Base-by-base conservation (phyloP, 1,139 yeast species). In the Protomyces lactucae-debilis region DNA sequence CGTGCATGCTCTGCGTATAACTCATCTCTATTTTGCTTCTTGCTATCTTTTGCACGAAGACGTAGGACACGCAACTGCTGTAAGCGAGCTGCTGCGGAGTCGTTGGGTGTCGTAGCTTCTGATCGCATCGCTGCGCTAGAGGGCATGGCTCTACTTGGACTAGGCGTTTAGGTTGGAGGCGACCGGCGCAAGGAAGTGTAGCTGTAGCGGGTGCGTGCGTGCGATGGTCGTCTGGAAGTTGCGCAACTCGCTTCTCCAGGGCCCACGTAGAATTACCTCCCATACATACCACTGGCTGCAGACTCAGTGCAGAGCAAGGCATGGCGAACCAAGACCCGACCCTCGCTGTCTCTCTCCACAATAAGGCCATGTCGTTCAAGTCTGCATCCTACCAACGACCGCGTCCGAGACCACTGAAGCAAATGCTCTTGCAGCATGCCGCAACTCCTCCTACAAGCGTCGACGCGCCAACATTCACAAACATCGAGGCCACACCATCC, bases 401-500 rank as follows among this genome's bases (percentile, higher is more conserved):
- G 21, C 80, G 96, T 64, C 88, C 85, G 75, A 90, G 91, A 74
- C 87, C 95, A 52, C 78, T 84, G 52, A 83, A 87, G 71, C 96
- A 92, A 70, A 77, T 92, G 43, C 71, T 88, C 9, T 80, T 85
- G 10, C 98, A 92, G 71, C 98, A 93, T 75, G 39, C 52, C 35
- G 53, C 36, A 14, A 55, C 65, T 18, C 57, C 61, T 66, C 66
- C 66, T 3, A 43, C 18, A 21, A 55, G 52, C 36, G 53, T 59
- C 36, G 60, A 65, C 67, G 71, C 60, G 67, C 71, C 72, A 16
- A 70, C 89, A 0, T 86, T 83, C 73, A 79, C 82, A 60, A 81
- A 85, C 21, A 78, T 92, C 8, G 84, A 83, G 40, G 96, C 97
- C 0, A 97, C 97, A 1, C 99, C 99, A 0, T 87, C 95, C 5